A percentile compares a stretch with the other conserved stretches of the same genome.
These are phyloP conservation scores for Leccinum obscurum DNA, from an alignment of 768 basidiomycete genomes.

Conservation along the genomic window DNA sequence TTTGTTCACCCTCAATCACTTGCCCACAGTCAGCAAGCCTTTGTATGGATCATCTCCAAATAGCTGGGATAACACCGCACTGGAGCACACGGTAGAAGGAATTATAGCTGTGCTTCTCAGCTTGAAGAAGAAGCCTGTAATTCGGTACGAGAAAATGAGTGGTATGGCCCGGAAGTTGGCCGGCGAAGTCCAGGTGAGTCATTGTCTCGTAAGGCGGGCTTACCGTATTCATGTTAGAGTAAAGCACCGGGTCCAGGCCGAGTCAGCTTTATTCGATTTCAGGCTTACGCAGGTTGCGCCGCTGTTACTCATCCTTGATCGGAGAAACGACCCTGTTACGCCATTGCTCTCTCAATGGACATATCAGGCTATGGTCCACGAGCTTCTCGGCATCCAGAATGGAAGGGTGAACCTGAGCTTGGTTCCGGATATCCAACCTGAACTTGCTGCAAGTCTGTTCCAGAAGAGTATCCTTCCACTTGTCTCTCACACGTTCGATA, in stretches of 20 bases:
- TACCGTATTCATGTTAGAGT: conserved; percentile 11
- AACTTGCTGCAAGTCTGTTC: conserved; percentile 65
- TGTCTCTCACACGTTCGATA: conserved; percentile 33
- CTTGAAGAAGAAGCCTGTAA: conserved; percentile 92
- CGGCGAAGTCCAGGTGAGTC: conserved; percentile 72
- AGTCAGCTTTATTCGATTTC: conserved; percentile 89
- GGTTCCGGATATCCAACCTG: conserved; percentile 84
- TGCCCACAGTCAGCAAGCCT: conserved; percentile 59
- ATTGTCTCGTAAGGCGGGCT: not conserved
- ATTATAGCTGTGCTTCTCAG: conserved; percentile 86
- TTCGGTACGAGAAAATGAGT: conserved; percentile 94
- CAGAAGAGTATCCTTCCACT: conserved; percentile 1
- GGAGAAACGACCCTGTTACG: conserved; percentile 96
- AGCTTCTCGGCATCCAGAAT: conserved; percentile 89
- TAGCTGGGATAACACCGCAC: conserved; percentile 70
- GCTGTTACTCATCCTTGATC: conserved; percentile 87
- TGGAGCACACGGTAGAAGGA: conserved; percentile 78
- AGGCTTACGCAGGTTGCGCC: conserved; percentile 86
- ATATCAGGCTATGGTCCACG: conserved; percentile 99
- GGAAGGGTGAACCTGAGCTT: conserved; percentile 83
- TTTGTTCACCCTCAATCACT: conserved; percentile 84
- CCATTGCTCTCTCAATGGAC: conserved; percentile 98
- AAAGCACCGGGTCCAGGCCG: conserved; percentile 78
- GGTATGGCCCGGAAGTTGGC: conserved; percentile 90
- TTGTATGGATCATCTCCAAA: conserved; percentile 73